Percentiles rank a stretch among this genome's conserved stretches.
phyloP scores from a whole-genome alignment of 2,329 filamentous ascomycete species.

The Hymenoscyphus infarciens region DNA sequence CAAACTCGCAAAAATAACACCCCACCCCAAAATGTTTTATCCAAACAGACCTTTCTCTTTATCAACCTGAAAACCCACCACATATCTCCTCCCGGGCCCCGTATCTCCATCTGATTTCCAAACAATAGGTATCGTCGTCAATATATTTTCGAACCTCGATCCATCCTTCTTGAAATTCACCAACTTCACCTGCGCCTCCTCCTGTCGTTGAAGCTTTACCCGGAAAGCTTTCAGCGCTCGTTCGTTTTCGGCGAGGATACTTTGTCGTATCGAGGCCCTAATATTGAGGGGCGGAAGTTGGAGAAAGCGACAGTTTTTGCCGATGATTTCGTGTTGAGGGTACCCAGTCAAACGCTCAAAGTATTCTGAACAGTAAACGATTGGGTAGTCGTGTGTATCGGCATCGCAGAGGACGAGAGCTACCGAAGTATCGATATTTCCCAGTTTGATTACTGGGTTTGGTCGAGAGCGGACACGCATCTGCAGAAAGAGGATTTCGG shows the following conservation, averaged over 20 bases:
- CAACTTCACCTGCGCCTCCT: slow-evolving; percentile 2
- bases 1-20: neutral
- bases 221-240: slow-evolving; percentile 56
- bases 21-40: neutral
- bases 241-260: slow-evolving; percentile 81
- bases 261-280: slow-evolving; percentile 61
- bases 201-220: neutral
- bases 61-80: slow-evolving; percentile 11
- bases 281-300: slow-evolving; percentile 77
- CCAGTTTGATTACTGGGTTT: slow-evolving; percentile 81
- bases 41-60: neutral
- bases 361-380: slow-evolving; percentile 91
- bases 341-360: slow-evolving; percentile 92
- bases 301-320: slow-evolving; percentile 87
- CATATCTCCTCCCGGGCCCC: slow-evolving; percentile 2
- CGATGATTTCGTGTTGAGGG: slow-evolving; percentile 78
- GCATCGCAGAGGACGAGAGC: slow-evolving; percentile 92
- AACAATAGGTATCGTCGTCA: slow-evolving; percentile 7
- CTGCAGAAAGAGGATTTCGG: slow-evolving; percentile 13
- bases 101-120: neutral
- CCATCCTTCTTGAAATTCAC: neutral
- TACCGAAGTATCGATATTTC: slow-evolving; percentile 86
- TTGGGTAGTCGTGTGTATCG: slow-evolving; percentile 83
- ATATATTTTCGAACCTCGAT: neutral
- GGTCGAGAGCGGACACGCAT: slow-evolving; percentile 67